Conservation (phyloP, 345 rosid genomes). For the Murraya koenigii region DNA sequence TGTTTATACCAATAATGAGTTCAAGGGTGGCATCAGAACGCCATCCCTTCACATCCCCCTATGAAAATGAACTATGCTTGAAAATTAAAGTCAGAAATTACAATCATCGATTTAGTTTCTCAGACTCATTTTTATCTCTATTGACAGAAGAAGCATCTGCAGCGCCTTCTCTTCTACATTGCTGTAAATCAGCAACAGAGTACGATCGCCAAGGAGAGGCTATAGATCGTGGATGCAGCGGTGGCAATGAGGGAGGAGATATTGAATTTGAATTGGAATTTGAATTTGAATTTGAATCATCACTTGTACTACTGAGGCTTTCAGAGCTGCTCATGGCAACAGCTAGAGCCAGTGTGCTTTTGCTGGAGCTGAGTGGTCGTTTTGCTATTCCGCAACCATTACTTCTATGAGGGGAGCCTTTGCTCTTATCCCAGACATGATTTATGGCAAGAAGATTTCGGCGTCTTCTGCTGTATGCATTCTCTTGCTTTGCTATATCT, state of each 20-base stretch:
- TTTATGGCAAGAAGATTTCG: conserved; percentile 58
- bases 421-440: conserved; percentile 62
- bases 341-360: conserved; percentile 68
- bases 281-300: conserved; percentile 35
- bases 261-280: neutral
- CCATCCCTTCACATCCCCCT: neutral
- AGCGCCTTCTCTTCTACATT: conserved; percentile 25
- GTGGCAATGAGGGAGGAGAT: conserved; percentile 66
- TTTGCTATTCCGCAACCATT: conserved; percentile 56
- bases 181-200: conserved; percentile 60
- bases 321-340: conserved; percentile 63
- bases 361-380: conserved; percentile 54
- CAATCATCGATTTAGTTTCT: conserved; percentile 4
- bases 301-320: conserved; percentile 54
- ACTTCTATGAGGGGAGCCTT: conserved; percentile 23
- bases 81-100: neutral
- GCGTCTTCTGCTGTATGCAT: conserved; percentile 49
- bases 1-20: neutral
- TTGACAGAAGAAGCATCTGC: neutral
- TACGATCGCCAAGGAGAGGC: conserved; percentile 54
- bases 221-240: conserved; percentile 35
- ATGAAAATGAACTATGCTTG: neutral
- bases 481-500: conserved; percentile 78
- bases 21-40: neutral
- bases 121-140: conserved; percentile 12